Base-by-base conservation (phyloP, 768 basidiomycete genomes). In the Termitomyces sp. region DNA sequence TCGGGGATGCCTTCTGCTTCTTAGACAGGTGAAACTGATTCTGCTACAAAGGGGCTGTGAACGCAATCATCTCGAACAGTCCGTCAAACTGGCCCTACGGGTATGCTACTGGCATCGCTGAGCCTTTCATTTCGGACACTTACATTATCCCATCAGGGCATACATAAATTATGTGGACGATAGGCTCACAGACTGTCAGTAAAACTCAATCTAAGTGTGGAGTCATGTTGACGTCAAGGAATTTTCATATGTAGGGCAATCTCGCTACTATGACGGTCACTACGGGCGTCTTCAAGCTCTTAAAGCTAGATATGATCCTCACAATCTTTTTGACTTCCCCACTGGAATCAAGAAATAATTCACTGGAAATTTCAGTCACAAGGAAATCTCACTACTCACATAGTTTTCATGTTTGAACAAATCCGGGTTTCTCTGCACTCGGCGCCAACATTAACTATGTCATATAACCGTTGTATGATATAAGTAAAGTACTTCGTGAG, bases 161-260 rank as follows among this genome's bases (percentile, higher is more conserved):
- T 75, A 77, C 56, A 56, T 68, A 3, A 75, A 76, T 58, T 77
- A 77, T 58, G 65, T 73, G 24, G 76, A 77, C 40, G 64, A 71
- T 56, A 61, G 60, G 48, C 61, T 72, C 32, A 51, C 53, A 47
- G 60, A 74, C 59, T 68, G 73, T 76, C 48, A 56, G 67, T 40
- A n/a, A 45, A 45, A 45, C 14, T 46, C 37, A 38, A 55, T 12
- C 2, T 37, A 38, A 17, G 2, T 17, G 12, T 6, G n/a, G 21
- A 8, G 8, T 17, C 8, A 46, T 37, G 14, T 32, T 42, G 7
- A 41, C 37, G 12, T 26, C 22, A 44, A 24, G 51, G 28, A 12
- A 49, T n/a, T 2, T 10, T 32, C 30, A 24, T 43, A 34, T 14
- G 7, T 34, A 71, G 72, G 74, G 72, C 60, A 68, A 62, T 56